Percentiles rank a stretch among this genome's conserved stretches.
phyloP scores from a whole-genome alignment of 176 grass and related monocot genomes.

The Carex cristatella region DNA sequence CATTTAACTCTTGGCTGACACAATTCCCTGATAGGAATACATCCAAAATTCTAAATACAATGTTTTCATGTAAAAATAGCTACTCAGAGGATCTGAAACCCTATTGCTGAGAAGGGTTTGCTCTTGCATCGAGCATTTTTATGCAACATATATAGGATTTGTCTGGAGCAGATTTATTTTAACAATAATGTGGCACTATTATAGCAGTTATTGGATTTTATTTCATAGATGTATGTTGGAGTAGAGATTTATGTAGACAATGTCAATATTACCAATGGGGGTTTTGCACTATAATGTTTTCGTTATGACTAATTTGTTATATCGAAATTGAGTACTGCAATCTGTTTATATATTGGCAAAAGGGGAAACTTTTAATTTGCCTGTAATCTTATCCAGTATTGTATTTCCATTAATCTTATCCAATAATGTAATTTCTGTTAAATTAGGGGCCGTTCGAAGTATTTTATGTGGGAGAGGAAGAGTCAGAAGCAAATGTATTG shows the following conservation, averaged over 20 bases:
- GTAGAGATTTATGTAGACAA: background rate
- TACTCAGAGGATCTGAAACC: background rate
- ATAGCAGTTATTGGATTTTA: background rate
- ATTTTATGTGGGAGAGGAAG: conserved; percentile 51
- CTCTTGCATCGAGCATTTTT: background rate
- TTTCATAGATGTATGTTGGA: background rate
- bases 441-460: conserved; percentile 84
- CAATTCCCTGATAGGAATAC: background rate
- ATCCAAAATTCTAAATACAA: background rate
- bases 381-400: background rate
- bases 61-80: background rate
- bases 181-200: background rate
- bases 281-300: background rate
- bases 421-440: background rate
- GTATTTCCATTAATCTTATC: background rate
- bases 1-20: background rate
- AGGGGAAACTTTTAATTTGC: background rate
- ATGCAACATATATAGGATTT: background rate
- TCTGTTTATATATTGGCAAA: background rate
- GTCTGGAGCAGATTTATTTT: background rate
- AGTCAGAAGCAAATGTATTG: conserved; percentile 83
- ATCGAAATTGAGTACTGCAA: background rate
- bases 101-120: background rate
- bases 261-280: background rate
- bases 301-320: background rate